phyloP scores from a whole-genome alignment of 805 yeast species.

The Millerago galiae region DNA sequence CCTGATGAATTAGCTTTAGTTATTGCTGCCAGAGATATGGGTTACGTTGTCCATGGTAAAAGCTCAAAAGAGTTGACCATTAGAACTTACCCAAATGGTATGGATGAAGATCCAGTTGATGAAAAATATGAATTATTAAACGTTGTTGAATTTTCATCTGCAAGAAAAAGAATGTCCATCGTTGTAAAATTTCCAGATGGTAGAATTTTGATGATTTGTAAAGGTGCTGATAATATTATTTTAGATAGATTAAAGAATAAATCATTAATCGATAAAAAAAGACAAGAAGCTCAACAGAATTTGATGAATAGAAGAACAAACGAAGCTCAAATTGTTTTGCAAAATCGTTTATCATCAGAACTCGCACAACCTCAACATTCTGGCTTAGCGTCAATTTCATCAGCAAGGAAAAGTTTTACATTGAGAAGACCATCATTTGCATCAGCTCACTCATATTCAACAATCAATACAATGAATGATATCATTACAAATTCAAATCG shows the following conservation, averaged over 20 bases:
- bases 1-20: constrained; percentile 96
- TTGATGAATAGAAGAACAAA: constrained; percentile 58
- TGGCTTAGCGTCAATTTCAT: constrained; percentile 9
- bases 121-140: constrained; percentile 76
- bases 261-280: constrained; percentile 55
- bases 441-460: constrained; percentile 17
- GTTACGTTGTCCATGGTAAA: constrained; percentile 74
- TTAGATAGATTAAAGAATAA: constrained; percentile 61
- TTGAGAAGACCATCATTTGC: constrained; percentile 26
- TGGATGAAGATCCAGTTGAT: constrained; percentile 52
- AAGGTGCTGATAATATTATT: constrained; percentile 93
- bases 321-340: constrained; percentile 72
- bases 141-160: constrained; percentile 76
- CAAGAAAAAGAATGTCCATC: constrained; percentile 93
- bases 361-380: constrained; percentile 14
- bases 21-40: constrained; percentile 92
- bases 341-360: constrained; percentile 45
- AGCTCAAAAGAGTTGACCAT: constrained; percentile 54
- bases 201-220: constrained; percentile 71
- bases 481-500: constrained; percentile 35
- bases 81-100: constrained; percentile 79
- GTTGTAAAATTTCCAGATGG: constrained; percentile 71
- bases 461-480: constrained; percentile 42
- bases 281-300: constrained; percentile 52
- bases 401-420: constrained; percentile 27